Percentiles rank a stretch among this genome's conserved stretches.
These are phyloP conservation scores for Epichloe scottii DNA, from an alignment of 2,329 filamentous ascomycete genomes.

Conservation along the genomic window DNA sequence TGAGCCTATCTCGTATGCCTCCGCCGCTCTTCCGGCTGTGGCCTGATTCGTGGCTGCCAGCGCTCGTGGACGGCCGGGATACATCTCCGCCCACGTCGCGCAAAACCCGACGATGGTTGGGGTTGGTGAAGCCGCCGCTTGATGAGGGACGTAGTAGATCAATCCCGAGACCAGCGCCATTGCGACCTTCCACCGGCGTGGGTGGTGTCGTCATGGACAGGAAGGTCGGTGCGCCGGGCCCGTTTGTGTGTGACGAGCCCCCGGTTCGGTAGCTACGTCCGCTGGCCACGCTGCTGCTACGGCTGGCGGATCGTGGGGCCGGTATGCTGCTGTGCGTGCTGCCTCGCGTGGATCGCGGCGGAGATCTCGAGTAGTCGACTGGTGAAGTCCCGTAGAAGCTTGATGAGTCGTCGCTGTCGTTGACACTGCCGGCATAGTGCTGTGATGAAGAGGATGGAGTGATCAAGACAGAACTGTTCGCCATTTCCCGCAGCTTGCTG, in stretches of 20 bases:
- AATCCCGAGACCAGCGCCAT: slow-evolving; percentile 14
- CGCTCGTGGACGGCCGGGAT: slow-evolving; percentile 20
- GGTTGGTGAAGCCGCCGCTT: slow-evolving; percentile 17
- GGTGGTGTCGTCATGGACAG: slow-evolving; percentile 34
- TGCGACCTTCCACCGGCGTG: slow-evolving; percentile 23
- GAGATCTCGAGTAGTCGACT: slow-evolving; percentile 46
- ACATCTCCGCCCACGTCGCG: slow-evolving; percentile 9
- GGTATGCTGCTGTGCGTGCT: slow-evolving; percentile 36
- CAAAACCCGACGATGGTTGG: slow-evolving; percentile 9
- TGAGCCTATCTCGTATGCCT: slow-evolving; percentile 24
- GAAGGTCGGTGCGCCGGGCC: slow-evolving; percentile 24
- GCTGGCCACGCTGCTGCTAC: slow-evolving; percentile 41
- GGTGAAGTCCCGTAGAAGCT: slow-evolving; percentile 40
- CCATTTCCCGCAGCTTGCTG: slow-evolving; percentile 67
- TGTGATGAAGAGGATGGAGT: slow-evolving; percentile 22
- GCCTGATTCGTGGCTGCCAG: slow-evolving; percentile 14
- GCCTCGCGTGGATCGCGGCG: slow-evolving; percentile 39
- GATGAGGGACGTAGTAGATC: slow-evolving; percentile 22
- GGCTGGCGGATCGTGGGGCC: slow-evolving; percentile 31
- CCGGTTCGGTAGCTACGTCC: slow-evolving; percentile 28
- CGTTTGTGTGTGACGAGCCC: slow-evolving; percentile 13
- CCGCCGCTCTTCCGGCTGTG: slow-evolving; percentile 18
- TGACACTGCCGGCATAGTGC: slow-evolving; percentile 29
- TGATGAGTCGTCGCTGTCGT: slow-evolving; percentile 45
- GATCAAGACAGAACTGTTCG: slow-evolving; percentile 60